A percentile compares a stretch with the other conserved stretches of the same genome.
These are phyloP conservation scores for Petunia axillaris DNA, from an alignment of 257 asterid species.

Conservation along the genomic window DNA sequence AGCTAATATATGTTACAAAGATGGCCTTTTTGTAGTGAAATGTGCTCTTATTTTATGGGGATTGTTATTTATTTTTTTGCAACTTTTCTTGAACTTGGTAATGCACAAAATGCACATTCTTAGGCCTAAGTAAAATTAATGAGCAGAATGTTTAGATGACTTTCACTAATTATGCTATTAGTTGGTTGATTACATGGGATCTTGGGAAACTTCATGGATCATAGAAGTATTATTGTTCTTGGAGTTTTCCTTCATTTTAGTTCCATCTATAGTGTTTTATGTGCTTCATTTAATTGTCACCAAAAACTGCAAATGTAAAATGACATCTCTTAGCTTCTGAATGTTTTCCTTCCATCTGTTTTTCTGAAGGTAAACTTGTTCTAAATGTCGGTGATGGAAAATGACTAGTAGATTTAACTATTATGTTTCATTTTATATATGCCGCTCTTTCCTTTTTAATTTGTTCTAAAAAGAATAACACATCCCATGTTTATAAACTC, in stretches of 20 bases:
- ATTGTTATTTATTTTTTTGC: background rate
- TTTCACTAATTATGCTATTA: conserved; percentile 13
- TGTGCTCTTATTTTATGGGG: background rate
- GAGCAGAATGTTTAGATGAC: background rate
- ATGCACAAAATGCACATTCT: background rate
- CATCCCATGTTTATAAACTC: no score
- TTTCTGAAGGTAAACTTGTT: background rate
- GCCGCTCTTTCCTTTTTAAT: no score
- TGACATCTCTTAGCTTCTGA: background rate
- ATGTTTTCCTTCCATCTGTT: background rate
- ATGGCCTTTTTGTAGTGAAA: background rate
- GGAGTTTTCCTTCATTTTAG: background rate
- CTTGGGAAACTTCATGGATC: background rate
- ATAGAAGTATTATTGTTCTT: background rate
- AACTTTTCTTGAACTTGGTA: background rate
- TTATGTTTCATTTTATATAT: no score
- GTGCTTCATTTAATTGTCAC: background rate
- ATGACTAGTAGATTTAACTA: background rate
- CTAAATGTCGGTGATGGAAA: conserved; percentile 10
- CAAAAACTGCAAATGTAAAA: conserved; percentile 4
- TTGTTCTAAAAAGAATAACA: no score
- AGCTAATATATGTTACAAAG: background rate
- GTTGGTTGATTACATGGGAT: conserved; percentile 15
- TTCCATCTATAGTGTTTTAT: background rate
- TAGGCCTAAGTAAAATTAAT: background rate